Percentiles rank a stretch among this genome's conserved stretches.
Evolutionary conservation across 1,284 basidiomycete species (phyloP).

Genomic region (Rhodotorula sp.): DNA sequence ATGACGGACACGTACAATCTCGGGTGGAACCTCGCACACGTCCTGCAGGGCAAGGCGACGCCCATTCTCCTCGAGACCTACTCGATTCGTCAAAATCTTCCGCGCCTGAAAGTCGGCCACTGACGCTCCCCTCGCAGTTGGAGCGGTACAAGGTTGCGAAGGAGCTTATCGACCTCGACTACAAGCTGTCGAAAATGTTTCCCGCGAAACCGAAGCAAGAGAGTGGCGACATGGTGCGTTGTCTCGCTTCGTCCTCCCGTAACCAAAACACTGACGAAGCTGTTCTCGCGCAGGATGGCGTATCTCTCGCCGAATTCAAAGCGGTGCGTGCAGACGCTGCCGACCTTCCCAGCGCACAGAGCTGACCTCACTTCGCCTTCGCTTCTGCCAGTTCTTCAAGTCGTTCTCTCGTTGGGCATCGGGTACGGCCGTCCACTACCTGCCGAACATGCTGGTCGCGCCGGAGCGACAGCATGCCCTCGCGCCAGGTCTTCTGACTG

Average conservation of each 20-base stretch:
- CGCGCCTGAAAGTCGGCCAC: neutral
- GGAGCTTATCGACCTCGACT: conserved; percentile 77
- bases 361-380: neutral
- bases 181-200: conserved; percentile 67
- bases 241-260: no score
- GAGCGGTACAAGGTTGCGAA: conserved; percentile 58
- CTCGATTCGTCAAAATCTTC: neutral
- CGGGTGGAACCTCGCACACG: conserved; percentile 74
- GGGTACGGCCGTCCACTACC: conserved; percentile 34
- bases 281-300: neutral
- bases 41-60: conserved; percentile 67
- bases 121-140: conserved; percentile 53
- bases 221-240: conserved; percentile 1
- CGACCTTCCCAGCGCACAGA: neutral
- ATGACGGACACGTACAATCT: conserved; percentile 80
- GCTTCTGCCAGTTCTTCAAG: conserved; percentile 12
- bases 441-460: conserved; percentile 18
- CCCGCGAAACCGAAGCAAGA: conserved; percentile 61
- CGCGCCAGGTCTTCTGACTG: conserved; percentile 10
- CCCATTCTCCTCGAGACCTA: conserved; percentile 63
- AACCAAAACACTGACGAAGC: neutral
- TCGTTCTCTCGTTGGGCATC: conserved; percentile 25
- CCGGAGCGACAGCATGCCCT: conserved; percentile 5
- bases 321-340: neutral
- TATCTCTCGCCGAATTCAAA: conserved; percentile 18